These are phyloP conservation scores for Saccharomycopsis capsularis DNA, from an alignment of 805 yeast species.

Conservation along the genomic window DNA sequence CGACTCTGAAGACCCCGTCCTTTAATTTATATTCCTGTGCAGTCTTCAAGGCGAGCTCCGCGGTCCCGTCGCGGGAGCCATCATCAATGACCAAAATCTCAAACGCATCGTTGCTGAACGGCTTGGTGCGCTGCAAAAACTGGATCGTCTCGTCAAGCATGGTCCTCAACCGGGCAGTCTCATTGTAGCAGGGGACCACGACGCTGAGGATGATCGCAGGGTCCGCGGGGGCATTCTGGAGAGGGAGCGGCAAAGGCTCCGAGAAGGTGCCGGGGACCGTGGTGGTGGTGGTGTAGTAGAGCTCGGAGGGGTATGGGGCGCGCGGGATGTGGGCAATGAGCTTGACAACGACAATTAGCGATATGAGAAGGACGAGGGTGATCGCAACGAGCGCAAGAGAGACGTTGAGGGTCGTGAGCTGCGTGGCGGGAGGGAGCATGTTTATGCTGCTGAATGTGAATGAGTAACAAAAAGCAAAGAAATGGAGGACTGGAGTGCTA, in stretches of 20 bases:
- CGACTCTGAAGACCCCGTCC: conserved; percentile 62
- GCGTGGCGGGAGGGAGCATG: no score
- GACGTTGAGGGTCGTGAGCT: no score
- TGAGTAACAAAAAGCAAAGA: neutral
- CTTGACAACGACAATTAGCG: neutral
- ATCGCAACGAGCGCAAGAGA: no score
- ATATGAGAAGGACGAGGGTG: neutral
- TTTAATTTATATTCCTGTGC: conserved; percentile 37
- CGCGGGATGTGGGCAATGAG: conserved; percentile 20
- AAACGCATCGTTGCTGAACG: conserved; percentile 36
- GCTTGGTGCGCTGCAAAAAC: conserved; percentile 36
- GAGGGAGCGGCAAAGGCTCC: conserved; percentile 13
- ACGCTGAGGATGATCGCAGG: conserved; percentile 27
- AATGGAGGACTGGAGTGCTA: neutral
- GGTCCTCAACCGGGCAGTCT: conserved; percentile 57
- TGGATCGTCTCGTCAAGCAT: conserved; percentile 69
- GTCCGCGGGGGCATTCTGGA: neutral
- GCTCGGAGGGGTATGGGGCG: conserved; percentile 12
- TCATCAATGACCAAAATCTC: conserved; percentile 89
- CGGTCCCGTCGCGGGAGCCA: conserved; percentile 80
- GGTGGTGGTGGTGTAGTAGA: conserved; percentile 15
- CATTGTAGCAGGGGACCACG: conserved; percentile 93
- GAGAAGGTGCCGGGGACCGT: conserved; percentile 4
- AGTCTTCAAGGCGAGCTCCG: conserved; percentile 60
- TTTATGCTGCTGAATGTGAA: no score